These are phyloP conservation scores for Platismatia glauca DNA, from an alignment of 495 filamentous ascomycete species.

Conservation along the genomic window DNA sequence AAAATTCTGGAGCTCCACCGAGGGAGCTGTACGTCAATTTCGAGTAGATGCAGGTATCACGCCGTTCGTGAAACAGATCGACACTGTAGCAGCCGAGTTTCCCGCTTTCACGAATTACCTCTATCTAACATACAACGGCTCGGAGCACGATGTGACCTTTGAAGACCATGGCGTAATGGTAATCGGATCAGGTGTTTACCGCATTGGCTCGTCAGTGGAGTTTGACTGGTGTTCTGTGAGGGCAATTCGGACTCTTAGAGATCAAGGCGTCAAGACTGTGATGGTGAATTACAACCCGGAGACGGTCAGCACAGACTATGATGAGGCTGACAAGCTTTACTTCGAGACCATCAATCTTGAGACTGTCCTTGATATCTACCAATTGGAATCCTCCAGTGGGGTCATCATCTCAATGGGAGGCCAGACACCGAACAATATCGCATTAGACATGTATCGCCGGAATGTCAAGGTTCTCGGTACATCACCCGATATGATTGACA, in stretches of 20 bases:
- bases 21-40: slow-evolving; percentile 73
- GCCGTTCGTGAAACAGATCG: slow-evolving; percentile 93
- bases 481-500: slow-evolving; percentile 97
- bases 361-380: slow-evolving; percentile 90
- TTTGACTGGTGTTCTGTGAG: slow-evolving; percentile 99
- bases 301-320: slow-evolving; percentile 91
- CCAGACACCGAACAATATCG: slow-evolving; percentile 97
- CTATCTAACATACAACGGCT: slow-evolving; percentile 91
- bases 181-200: slow-evolving; percentile 91
- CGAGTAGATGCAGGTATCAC: slow-evolving; percentile 76
- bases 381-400: slow-evolving; percentile 75
- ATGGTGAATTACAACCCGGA: slow-evolving; percentile 99
- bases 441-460: slow-evolving; percentile 74
- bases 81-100: slow-evolving; percentile 96
- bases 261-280: slow-evolving; percentile 85
- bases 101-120: slow-evolving; percentile 94
- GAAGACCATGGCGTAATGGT: slow-evolving; percentile 92
- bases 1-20: slow-evolving; percentile 87
- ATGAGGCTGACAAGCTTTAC: slow-evolving; percentile 90
- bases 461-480: slow-evolving; percentile 91
- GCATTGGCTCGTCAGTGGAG: slow-evolving; percentile 94
- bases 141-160: slow-evolving; percentile 76
- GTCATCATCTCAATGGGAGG: slow-evolving; percentile 98
- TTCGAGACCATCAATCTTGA: slow-evolving; percentile 97
- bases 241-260: slow-evolving; percentile 84